Evolutionary conservation across 2,329 filamentous ascomycete species (phyloP), one percentile per base, ranked within the genome.

Genomic region (Triangularia setosa): DNA sequence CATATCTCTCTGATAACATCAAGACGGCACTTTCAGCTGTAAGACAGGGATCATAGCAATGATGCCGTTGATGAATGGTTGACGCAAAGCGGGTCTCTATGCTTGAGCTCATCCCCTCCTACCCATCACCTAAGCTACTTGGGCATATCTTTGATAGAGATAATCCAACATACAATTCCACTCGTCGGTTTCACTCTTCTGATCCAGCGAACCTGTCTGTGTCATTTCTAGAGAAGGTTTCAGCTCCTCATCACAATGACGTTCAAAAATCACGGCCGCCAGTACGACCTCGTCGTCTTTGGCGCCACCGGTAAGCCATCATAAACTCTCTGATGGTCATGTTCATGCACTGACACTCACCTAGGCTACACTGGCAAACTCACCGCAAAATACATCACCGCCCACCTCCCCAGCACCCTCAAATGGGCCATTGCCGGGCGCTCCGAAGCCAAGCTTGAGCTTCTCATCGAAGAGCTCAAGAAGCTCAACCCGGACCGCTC

Each of bases 391-490:
- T 87, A 95, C 76, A 89, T 97, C 72, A 83, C 87, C 60, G 83
- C 82, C 14, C 79, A 85, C 68, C 80, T 92, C 0, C 90, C 93
- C 0, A 91, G 90, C 18, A 85, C 92, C 74, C 76, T 96, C 67
- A 92, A 87, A 79, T 97, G 93, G 93, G 93, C 92, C 14, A 81
- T 97, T 62, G 91, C 92, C 55, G 93, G 93, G 28, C 90, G 93
- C 25, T 93, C 91, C n/a, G 79, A 83, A 58, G 79, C 82, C 58
- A 97, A 97, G 76, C 83, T 98, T 4, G 84, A 90, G 69, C 78
- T 79, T 48, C 77, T 97, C 11, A 86, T 87, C 7, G 80, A 87
- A 60, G 86, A 91, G 62, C 83, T 93, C 74, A 87, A 87, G 71
- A 74, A 78, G 63, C 72, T 90, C 64, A 90, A 90, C 73, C 81